Percentiles rank a stretch among this genome's conserved stretches.
Evolutionary conservation across 2,329 filamentous ascomycete species (phyloP).

Genomic region (Blumeriella jaapii): DNA sequence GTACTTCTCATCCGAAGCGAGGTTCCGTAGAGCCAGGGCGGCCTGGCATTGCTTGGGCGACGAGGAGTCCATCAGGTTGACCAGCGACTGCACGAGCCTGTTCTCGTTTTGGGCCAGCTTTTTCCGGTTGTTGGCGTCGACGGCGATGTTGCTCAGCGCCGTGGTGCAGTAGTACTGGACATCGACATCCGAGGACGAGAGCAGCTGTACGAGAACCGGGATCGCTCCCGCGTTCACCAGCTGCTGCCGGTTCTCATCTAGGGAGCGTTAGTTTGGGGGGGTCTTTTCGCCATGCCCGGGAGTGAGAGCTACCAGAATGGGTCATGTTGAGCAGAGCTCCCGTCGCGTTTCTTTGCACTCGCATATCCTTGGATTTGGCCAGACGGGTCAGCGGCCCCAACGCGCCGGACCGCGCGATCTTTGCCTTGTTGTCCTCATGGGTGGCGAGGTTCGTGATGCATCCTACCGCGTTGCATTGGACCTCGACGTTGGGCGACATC

Average conservation of each 20-base stretch:
- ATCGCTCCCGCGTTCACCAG: conserved; percentile 97
- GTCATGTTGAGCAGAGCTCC: conserved; percentile 98
- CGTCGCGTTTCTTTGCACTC: conserved; percentile 93
- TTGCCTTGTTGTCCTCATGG: conserved; percentile 98
- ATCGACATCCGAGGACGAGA: conserved; percentile 87
- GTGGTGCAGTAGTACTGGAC: conserved; percentile 99
- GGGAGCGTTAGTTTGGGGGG: conserved; percentile 9
- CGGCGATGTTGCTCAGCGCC: conserved; percentile 94
- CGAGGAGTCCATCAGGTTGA: conserved; percentile 93
- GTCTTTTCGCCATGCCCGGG: not conserved
- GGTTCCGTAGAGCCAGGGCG: conserved; percentile 81
- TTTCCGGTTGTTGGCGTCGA: conserved; percentile 82
- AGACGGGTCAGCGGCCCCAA: conserved; percentile 81
- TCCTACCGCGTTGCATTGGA: conserved; percentile 97
- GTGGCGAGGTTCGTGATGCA: conserved; percentile 98
- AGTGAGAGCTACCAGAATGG: conserved; percentile 64
- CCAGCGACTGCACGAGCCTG: conserved; percentile 83
- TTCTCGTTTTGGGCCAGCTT: conserved; percentile 85
- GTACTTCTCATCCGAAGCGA: conserved; percentile 97
- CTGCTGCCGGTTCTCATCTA: conserved; percentile 95
- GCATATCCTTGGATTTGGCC: conserved; percentile 97
- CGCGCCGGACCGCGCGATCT: conserved; percentile 91
- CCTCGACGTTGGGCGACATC: conserved; percentile 95
- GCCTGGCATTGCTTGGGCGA: conserved; percentile 98
- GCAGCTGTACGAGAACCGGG: conserved; percentile 86